phyloP scores from a whole-genome alignment of 805 yeast genomes.

The Pachysolen tannophilus region DNA sequence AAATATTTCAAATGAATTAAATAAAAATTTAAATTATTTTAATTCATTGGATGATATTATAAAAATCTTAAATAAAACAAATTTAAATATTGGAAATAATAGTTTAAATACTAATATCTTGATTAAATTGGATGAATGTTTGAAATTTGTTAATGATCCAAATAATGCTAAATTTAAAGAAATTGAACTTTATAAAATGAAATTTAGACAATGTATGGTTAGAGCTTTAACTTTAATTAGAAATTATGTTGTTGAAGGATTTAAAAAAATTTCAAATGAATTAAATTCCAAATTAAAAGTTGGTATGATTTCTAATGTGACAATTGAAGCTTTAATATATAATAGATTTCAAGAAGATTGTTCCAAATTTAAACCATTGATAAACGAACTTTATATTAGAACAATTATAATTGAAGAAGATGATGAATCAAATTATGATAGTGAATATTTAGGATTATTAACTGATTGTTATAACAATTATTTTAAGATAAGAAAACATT shows the following conservation, averaged over 20 bases:
- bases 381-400: conserved; percentile 20
- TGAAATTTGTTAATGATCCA: conserved; percentile 48
- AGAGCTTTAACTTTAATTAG: conserved; percentile 70
- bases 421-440: conserved; percentile 16
- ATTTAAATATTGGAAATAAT: conserved; percentile 56
- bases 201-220: conserved; percentile 78
- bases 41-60: conserved; percentile 67
- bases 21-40: conserved; percentile 46
- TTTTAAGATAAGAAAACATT: conserved; percentile 44
- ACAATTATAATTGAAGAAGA: conserved; percentile 13
- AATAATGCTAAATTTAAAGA: conserved; percentile 52
- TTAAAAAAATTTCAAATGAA: conserved; percentile 24
- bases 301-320: conserved; percentile 17
- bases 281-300: conserved; percentile 14
- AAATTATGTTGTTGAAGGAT: conserved; percentile 48
- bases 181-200: conserved; percentile 54
- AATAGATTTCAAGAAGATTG: conserved; percentile 45
- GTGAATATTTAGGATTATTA: conserved; percentile 54
- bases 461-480: conserved; percentile 60
- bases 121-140: conserved; percentile 54
- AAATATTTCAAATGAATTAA: conserved; percentile 35
- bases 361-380: conserved; percentile 12
- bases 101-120: conserved; percentile 47
- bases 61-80: conserved; percentile 55
- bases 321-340: conserved; percentile 58